Conservation (phyloP, 768 basidiomycete species). For the Serendipita indica region DNA sequence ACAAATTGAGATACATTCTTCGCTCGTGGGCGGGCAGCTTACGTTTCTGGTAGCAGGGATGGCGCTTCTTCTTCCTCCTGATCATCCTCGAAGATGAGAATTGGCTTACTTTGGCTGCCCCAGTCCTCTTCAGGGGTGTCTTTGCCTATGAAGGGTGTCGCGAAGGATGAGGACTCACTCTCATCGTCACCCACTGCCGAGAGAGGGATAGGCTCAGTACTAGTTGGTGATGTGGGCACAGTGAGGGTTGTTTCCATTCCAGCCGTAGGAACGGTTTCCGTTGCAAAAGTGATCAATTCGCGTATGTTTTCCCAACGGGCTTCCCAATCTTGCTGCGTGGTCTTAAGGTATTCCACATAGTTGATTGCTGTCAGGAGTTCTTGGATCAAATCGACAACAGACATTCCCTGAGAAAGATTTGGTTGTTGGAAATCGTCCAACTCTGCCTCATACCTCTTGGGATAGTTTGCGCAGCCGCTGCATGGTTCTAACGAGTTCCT, state of each 20-base stretch:
- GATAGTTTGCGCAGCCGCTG: conserved; percentile 29
- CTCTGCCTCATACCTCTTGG: background rate
- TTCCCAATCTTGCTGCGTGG: conserved; percentile 59
- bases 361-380: conserved; percentile 39
- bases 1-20: background rate
- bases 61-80: too few relatives aligned
- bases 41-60: too few relatives aligned
- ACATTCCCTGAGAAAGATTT: conserved; percentile 31
- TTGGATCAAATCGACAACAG: conserved; percentile 50
- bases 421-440: background rate
- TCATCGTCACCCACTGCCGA: background rate
- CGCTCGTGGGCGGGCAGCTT: too few relatives aligned
- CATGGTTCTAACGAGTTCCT: conserved; percentile 43
- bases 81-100: too few relatives aligned
- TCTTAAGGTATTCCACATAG: conserved; percentile 55
- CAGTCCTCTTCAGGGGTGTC: too few relatives aligned
- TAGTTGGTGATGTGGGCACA: too few relatives aligned
- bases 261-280: conserved; percentile 27
- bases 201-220: background rate
- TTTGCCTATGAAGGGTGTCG: too few relatives aligned
- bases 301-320: conserved; percentile 74
- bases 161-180: background rate
- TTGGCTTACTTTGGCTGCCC: too few relatives aligned
- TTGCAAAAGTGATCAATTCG: conserved; percentile 69
- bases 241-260: too few relatives aligned